Conservation (phyloP, 306 rosid genomes). For the Cicer judaicum region DNA sequence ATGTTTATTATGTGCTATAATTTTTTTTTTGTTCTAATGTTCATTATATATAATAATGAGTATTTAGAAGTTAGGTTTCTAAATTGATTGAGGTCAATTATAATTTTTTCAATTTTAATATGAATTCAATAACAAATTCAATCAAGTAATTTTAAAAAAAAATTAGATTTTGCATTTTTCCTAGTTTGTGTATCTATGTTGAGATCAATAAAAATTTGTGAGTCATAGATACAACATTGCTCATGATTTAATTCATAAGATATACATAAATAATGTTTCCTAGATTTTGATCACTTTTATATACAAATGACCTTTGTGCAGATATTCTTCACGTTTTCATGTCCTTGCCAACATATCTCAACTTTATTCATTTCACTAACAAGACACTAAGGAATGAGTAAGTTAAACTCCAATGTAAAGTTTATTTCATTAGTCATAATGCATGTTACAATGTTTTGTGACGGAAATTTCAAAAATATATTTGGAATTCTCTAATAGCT, state of each 20-base stretch:
- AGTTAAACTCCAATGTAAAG: slow-evolving; percentile 42
- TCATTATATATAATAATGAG: neutral
- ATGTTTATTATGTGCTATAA: neutral
- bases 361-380: slow-evolving; percentile 67
- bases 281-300: slow-evolving; percentile 14
- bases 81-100: slow-evolving; percentile 19
- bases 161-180: neutral
- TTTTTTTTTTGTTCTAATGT: slow-evolving; percentile 19
- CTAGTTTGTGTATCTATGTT: neutral
- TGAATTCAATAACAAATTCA: too few relatives aligned
- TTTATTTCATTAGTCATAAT: slow-evolving; percentile 32
- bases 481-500: too few relatives aligned
- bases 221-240: neutral
- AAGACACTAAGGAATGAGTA: slow-evolving; percentile 64
- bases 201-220: neutral
- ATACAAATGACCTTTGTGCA: slow-evolving; percentile 45
- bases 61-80: neutral
- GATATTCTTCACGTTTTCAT: slow-evolving; percentile 76
- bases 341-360: slow-evolving; percentile 61
- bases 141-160: too few relatives aligned
- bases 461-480: too few relatives aligned
- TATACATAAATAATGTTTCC: neutral
- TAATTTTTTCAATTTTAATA: neutral
- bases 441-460: neutral
- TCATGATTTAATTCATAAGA: slow-evolving; percentile 15